phyloP scores from a whole-genome alignment of 2,329 filamentous ascomycete species.

The Cytospora schulzeri region DNA sequence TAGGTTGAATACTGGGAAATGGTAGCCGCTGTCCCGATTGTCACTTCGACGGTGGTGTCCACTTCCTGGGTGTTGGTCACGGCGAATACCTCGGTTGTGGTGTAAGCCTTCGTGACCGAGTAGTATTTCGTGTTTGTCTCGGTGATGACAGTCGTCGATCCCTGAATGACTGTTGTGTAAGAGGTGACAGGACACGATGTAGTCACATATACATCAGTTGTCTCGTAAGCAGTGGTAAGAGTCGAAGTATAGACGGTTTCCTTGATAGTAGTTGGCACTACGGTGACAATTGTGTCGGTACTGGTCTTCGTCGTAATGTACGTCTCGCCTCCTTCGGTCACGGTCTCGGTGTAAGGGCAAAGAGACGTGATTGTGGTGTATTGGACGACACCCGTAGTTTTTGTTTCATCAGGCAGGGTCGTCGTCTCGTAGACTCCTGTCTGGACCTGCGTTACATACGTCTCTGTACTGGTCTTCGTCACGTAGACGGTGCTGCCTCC shows the following conservation, averaged over 20 bases:
- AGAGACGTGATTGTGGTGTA: constrained; percentile 20
- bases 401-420: constrained; percentile 16
- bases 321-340: constrained; percentile 23
- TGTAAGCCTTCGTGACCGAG: constrained; percentile 38
- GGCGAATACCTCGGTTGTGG: constrained; percentile 40
- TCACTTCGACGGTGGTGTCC: constrained; percentile 45
- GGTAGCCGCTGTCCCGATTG: constrained; percentile 37
- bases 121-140: constrained; percentile 47
- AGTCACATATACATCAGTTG: constrained; percentile 42
- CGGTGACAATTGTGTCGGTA: constrained; percentile 29
- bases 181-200: constrained; percentile 43
- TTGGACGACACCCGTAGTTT: constrained; percentile 11
- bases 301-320: constrained; percentile 28
- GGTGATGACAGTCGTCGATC: constrained; percentile 45
- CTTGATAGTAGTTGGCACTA: constrained; percentile 22
- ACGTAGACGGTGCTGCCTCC: constrained; percentile 16
- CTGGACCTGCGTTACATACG: constrained; percentile 15
- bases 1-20: constrained; percentile 41
- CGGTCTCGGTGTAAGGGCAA: constrained; percentile 20
- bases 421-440: constrained; percentile 14
- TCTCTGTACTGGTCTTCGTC: not conserved
- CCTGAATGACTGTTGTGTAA: constrained; percentile 47
- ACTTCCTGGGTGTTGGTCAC: constrained; percentile 44
- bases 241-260: constrained; percentile 38
- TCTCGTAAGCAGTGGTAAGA: constrained; percentile 38